Base-by-base conservation (phyloP, 2,329 filamentous ascomycete species). In the Lasiodiplodia sp. region DNA sequence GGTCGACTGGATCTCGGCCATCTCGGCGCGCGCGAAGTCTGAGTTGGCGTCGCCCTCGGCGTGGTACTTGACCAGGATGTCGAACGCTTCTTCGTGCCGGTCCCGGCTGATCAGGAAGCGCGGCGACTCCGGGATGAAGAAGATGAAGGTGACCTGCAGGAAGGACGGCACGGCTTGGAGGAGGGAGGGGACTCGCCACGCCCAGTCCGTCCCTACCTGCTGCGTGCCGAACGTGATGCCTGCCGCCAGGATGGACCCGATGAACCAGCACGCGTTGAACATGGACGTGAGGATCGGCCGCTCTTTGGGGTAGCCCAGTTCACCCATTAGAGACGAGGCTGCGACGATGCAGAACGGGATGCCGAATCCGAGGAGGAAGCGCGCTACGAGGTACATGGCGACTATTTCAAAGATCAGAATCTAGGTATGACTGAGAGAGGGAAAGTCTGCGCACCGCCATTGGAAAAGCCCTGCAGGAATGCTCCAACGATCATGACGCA, bases 191-290 rank as follows among this genome's bases (percentile, higher is more conserved):
- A 87, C 87, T 63, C 89, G 83, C 90, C 90, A 92, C 2, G 87
- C 87, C 89, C 89, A 91, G 73, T 91, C 82, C 70, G 78, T 85
- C 7, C 80, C 75, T 69, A 91, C 86, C 37, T 83, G 80, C 28
- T 86, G 80, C 0, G 89, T 91, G 40, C 87, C 89, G 82, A 88
- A 90, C 44, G 88, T 87, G 64, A 90, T 83, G 80, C 87, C 87
- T 4, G 87, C 87, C 31, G 89, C 87, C 63, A 89, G 69, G 25
- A 84, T 79, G 49, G 81, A 79, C 57, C 87, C 88, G 68, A 88
- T 77, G 75, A 90, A 90, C 88, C 88, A 92, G 66, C 91, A 78
- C 72, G 87, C 90, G 78, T 91, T 91, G 79, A 91, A 91, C 69
- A 91, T 83, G 18, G 89, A 84, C 0, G 89, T 91, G 56, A 91